Evolutionary conservation across 208 protist species (phyloP).

Genomic region (Trypanosomatidae sp.): DNA sequence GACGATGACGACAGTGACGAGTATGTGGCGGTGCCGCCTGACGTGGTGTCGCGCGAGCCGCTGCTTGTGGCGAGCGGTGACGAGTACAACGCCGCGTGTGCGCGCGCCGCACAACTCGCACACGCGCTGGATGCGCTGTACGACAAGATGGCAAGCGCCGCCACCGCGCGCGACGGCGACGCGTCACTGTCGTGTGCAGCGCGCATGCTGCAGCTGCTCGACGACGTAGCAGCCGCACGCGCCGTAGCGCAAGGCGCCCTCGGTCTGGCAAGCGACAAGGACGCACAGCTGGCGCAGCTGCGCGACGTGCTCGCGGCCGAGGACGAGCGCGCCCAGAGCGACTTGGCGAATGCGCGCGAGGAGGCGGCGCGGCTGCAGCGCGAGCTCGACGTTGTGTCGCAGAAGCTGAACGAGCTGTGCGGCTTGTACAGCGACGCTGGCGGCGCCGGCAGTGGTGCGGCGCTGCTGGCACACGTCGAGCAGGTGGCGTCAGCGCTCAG

Average conservation of each 20-base stretch:
- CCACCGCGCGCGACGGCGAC: too few relatives aligned
- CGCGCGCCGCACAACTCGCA: too few relatives aligned
- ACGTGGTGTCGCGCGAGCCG: slow-evolving; percentile 6
- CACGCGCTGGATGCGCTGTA: too few relatives aligned
- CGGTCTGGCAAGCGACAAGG: slow-evolving; percentile 2
- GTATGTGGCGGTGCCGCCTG: too few relatives aligned
- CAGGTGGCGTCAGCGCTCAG: too few relatives aligned
- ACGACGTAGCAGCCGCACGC: slow-evolving; percentile 7
- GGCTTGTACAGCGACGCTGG: slow-evolving; percentile 10
- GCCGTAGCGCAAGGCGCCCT: slow-evolving; percentile 3
- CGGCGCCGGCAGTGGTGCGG: too few relatives aligned
- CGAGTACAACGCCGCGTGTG: too few relatives aligned
- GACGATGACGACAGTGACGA: too few relatives aligned
- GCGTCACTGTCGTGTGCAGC: too few relatives aligned
- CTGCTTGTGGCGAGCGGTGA: slow-evolving; percentile 7
- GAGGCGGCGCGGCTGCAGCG: slow-evolving; percentile 13
- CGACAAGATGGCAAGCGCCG: too few relatives aligned
- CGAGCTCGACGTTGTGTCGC: slow-evolving; percentile 15
- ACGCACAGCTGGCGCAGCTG: slow-evolving; percentile 6
- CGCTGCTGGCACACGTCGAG: too few relatives aligned
- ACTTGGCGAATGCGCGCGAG: slow-evolving; percentile 8
- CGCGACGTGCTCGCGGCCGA: slow-evolving; percentile 6
- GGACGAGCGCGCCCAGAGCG: slow-evolving; percentile 9
- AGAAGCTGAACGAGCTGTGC: slow-evolving; percentile 20
- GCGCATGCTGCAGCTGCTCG: too few relatives aligned